A percentile compares a stretch with the other conserved stretches of the same genome.
Evolutionary conservation across 2,329 filamentous ascomycete genomes (phyloP).

Genomic region (Claviceps digitariae): DNA sequence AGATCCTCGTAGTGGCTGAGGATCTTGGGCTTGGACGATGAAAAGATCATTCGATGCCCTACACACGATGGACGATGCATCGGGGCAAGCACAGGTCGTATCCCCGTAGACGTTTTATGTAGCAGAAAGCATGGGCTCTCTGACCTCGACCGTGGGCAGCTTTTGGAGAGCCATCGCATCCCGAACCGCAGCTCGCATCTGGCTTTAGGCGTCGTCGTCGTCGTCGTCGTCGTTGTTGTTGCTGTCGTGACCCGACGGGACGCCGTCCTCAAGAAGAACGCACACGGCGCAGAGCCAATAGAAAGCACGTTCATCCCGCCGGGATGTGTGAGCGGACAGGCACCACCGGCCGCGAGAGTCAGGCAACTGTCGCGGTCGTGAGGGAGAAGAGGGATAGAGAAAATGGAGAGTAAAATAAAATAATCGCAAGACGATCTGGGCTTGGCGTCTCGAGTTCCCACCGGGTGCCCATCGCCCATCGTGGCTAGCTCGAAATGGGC

Average conservation of each 20-base stretch:
- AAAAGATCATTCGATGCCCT: conserved; percentile 21
- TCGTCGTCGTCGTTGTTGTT: not conserved
- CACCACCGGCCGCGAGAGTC: not conserved
- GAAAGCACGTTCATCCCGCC: conserved; percentile 10
- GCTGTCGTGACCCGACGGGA: conserved; percentile 10
- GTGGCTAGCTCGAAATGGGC: not conserved
- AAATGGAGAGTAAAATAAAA: not conserved
- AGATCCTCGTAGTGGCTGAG: conserved; percentile 43
- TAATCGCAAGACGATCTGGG: not conserved
- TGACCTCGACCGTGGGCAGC: not conserved
- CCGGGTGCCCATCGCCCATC: not conserved
- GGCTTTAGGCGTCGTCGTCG: not conserved
- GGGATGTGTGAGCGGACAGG: not conserved
- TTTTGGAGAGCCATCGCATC: conserved; percentile 8
- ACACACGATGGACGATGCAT: conserved; percentile 2
- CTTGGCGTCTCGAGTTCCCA: not conserved
- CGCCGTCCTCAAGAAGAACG: conserved; percentile 17
- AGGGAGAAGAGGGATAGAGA: not conserved
- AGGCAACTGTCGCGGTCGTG: not conserved
- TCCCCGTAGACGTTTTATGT: conserved; percentile 3
- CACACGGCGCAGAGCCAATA: conserved; percentile 14
- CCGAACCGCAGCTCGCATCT: not conserved
- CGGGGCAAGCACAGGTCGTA: not conserved
- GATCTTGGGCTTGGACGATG: conserved; percentile 18
- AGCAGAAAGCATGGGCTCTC: not conserved